Percentiles rank a stretch among this genome's conserved stretches.
Evolutionary conservation across 75 land plant species (phyloP).

Genomic region (Larix kaempferi): DNA sequence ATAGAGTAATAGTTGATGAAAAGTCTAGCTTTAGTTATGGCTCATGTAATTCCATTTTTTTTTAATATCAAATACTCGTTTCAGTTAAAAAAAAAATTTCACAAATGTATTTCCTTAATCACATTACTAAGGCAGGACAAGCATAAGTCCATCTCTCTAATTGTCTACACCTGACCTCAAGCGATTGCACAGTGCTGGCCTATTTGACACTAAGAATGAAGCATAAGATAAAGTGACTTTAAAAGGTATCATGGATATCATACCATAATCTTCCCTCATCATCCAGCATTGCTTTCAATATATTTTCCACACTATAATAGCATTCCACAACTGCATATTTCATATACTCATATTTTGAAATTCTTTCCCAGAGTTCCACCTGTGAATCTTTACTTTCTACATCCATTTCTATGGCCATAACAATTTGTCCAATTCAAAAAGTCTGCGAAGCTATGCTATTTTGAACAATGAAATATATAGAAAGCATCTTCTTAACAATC

Average conservation of each 20-base stretch:
- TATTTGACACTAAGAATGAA: neutral
- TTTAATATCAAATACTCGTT: no score
- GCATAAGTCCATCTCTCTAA: neutral
- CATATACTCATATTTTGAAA: conserved; percentile 86
- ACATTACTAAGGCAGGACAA: neutral
- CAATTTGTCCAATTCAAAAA: conserved; percentile 40
- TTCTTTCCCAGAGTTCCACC: conserved; percentile 76
- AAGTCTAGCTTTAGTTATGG: no score
- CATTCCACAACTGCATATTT: conserved; percentile 79
- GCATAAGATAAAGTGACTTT: neutral
- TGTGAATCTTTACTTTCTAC: conserved; percentile 66
- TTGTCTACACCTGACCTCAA: neutral
- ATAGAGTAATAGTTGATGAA: no score
- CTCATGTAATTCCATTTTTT: no score
- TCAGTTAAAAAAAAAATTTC: no score
- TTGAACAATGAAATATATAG: neutral
- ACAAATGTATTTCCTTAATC: neutral
- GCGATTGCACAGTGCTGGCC: neutral
- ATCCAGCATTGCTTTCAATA: conserved; percentile 49
- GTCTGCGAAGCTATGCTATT: neutral
- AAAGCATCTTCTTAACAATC: neutral
- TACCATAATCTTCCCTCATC: conserved; percentile 69
- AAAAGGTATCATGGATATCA: neutral
- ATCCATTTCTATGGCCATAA: conserved; percentile 78
- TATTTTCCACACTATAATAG: conserved; percentile 36